Percentiles rank a stretch among this genome's conserved stretches.
Evolutionary conservation across 495 filamentous ascomycete genomes (phyloP).

Genomic region (Aspergillus funiculosus): DNA sequence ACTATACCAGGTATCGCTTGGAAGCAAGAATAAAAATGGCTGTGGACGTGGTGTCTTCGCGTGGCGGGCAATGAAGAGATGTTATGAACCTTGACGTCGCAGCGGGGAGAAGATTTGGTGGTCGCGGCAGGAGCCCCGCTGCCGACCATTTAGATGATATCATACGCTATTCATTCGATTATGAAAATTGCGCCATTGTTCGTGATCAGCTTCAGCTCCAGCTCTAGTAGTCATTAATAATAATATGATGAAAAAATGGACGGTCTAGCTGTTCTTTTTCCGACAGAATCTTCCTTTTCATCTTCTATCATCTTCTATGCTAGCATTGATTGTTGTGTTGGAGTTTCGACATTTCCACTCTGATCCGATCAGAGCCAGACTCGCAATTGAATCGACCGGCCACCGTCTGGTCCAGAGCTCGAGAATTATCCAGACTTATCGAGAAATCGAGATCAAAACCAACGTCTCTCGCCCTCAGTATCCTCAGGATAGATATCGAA

Average conservation of each 20-base stretch:
- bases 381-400: neutral
- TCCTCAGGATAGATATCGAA: no score
- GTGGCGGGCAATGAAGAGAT: slow-evolving; percentile 4
- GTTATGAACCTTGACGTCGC: slow-evolving; percentile 3
- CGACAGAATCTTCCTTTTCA: neutral
- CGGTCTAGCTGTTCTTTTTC: no score
- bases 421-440: no score
- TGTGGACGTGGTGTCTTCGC: slow-evolving; percentile 2
- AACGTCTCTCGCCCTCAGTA: no score
- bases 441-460: no score
- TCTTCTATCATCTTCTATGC: neutral
- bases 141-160: slow-evolving; percentile 20
- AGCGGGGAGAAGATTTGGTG: slow-evolving; percentile 9
- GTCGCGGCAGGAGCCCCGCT: slow-evolving; percentile 24
- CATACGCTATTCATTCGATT: slow-evolving; percentile 16
- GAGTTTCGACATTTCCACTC: no score
- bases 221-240: slow-evolving; percentile 1
- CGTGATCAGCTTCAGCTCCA: neutral
- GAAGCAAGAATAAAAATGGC: neutral
- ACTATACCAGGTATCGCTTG: neutral
- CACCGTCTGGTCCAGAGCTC: no score
- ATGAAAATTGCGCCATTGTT: slow-evolving; percentile 11
- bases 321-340: neutral
- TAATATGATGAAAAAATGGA: no score
- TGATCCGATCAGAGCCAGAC: neutral